Conservation (phyloP, 192 early-diverging fungal species). For the Podila clonocystis region DNA sequence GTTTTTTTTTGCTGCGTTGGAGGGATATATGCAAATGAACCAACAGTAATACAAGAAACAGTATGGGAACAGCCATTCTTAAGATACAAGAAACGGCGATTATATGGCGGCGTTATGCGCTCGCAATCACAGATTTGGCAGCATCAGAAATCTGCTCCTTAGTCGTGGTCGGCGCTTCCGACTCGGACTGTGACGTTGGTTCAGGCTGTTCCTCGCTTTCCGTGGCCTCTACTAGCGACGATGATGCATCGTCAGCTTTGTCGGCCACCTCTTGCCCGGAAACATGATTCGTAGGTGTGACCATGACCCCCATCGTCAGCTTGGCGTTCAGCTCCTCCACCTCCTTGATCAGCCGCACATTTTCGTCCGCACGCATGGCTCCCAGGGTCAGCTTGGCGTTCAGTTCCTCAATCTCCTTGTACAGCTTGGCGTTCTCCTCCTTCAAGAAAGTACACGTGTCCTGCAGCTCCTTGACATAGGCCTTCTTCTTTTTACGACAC, state of each 20-base stretch:
- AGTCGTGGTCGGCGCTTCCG: no score
- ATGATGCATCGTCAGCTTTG: no score
- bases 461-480: conserved; percentile 78
- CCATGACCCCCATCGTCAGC: conserved; percentile 61
- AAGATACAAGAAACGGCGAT: no score
- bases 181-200: no score
- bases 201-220: no score
- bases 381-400: conserved; percentile 72
- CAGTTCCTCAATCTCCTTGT: conserved; percentile 75
- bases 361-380: conserved; percentile 65
- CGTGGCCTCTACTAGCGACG: no score
- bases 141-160: no score
- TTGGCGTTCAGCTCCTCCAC: conserved; percentile 77
- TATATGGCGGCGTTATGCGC: no score
- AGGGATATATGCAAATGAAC: neutral
- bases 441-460: conserved; percentile 68
- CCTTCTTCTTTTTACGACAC: conserved; percentile 87
- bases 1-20: neutral
- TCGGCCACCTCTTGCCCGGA: no score
- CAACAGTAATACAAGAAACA: neutral
- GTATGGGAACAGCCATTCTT: neutral
- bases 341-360: conserved; percentile 69
- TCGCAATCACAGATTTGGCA: no score
- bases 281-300: neutral
- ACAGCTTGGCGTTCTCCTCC: conserved; percentile 69